These are phyloP conservation scores for Mycena galericulata DNA, from an alignment of 768 basidiomycete species.

Conservation along the genomic window DNA sequence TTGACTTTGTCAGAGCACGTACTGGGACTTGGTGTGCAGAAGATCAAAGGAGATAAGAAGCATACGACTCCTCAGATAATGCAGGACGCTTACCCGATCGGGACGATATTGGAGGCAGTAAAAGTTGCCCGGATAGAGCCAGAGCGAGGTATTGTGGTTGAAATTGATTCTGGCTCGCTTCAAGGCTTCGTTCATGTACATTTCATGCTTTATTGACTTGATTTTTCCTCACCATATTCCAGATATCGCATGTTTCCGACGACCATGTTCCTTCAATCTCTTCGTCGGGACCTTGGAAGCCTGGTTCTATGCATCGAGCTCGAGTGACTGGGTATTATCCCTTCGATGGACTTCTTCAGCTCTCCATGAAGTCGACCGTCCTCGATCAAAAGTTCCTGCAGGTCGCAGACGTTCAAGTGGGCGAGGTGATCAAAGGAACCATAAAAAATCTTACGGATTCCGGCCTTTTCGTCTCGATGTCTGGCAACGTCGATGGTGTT, in stretches of 20 bases:
- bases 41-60: constrained; percentile 40
- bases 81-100: constrained; percentile 76
- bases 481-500: constrained; percentile 91
- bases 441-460: constrained; percentile 87
- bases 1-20: constrained; percentile 82
- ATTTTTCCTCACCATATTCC: constrained; percentile 29
- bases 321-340: constrained; percentile 89
- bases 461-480: constrained; percentile 86
- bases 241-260: constrained; percentile 97
- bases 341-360: constrained; percentile 89
- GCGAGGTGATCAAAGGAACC: constrained; percentile 87
- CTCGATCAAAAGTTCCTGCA: constrained; percentile 90
- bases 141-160: constrained; percentile 85
- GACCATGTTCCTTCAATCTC: constrained; percentile 88
- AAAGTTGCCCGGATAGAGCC: constrained; percentile 80
- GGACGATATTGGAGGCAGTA: constrained; percentile 76
- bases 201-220: constrained; percentile 27
- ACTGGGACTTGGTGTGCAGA: constrained; percentile 62
- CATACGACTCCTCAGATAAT: constrained; percentile 45
- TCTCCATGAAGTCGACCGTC: constrained; percentile 87
- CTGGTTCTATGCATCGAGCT: constrained; percentile 83
- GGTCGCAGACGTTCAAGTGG: constrained; percentile 84
- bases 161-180: constrained; percentile 65
- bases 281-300: constrained; percentile 83
- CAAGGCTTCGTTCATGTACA: constrained; percentile 91